Conservation (phyloP, 2,329 filamentous ascomycete species). For the Xylaria sp. region DNA sequence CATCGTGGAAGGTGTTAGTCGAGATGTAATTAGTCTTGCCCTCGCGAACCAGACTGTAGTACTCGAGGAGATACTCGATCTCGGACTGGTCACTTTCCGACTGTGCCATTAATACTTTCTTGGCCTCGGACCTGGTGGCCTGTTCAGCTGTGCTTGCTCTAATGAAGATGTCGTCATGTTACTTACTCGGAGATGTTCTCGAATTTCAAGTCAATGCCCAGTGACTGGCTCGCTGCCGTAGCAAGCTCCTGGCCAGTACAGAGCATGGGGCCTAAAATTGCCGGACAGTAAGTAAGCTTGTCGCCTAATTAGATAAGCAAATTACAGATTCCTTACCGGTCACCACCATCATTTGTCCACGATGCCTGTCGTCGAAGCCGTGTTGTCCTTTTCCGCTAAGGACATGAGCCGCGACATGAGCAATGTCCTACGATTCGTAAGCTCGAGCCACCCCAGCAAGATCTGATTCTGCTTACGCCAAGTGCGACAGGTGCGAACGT, state of each 20-base stretch:
- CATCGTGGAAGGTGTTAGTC: slow-evolving; percentile 61
- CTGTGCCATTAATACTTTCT: slow-evolving; percentile 52
- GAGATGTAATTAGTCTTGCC: slow-evolving; percentile 66
- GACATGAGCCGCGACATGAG: slow-evolving; percentile 60
- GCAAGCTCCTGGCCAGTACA: slow-evolving; percentile 60
- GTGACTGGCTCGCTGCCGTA: slow-evolving; percentile 56
- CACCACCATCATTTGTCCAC: slow-evolving; percentile 64
- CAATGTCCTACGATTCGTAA: slow-evolving; percentile 54
- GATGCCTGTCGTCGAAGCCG: slow-evolving; percentile 61
- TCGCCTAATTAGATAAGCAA: not conserved
- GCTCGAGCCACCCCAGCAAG: not conserved
- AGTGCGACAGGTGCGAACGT: slow-evolving; percentile 63
- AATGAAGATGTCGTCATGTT: not conserved
- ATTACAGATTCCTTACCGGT: slow-evolving; percentile 51
- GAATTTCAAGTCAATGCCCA: slow-evolving; percentile 57
- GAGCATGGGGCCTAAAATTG: slow-evolving; percentile 56
- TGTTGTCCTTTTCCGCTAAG: slow-evolving; percentile 60
- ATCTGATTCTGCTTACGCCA: slow-evolving; percentile 48
- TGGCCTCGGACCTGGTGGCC: slow-evolving; percentile 45
- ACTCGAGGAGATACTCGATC: slow-evolving; percentile 61
- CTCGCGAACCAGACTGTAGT: slow-evolving; percentile 63
- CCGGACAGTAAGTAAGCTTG: not conserved
- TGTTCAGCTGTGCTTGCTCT: not conserved
- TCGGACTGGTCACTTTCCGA: slow-evolving; percentile 53
- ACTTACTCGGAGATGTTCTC: slow-evolving; percentile 59